A percentile compares a stretch with the other conserved stretches of the same genome.
phyloP scores from a whole-genome alignment of 345 rosid genomes.

The Sonneratia alba region DNA sequence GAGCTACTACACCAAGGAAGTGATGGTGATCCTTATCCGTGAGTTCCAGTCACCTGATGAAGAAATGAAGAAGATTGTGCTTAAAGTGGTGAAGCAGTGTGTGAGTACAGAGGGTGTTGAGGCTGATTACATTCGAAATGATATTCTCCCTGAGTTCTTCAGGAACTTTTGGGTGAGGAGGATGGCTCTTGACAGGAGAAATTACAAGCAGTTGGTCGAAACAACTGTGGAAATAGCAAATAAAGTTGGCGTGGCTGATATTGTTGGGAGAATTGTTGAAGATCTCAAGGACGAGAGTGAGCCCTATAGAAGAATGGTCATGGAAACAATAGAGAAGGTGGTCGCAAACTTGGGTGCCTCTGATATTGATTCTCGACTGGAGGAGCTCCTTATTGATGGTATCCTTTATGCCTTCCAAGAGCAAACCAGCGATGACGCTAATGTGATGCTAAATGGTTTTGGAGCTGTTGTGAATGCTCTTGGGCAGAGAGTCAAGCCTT shows the following conservation, averaged over 20 bases:
- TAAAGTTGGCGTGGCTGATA: slow-evolving; percentile 94
- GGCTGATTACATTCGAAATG: slow-evolving; percentile 74
- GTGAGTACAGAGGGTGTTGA: slow-evolving; percentile 98
- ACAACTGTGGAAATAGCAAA: slow-evolving; percentile 97
- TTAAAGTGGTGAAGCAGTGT: slow-evolving; percentile 97
- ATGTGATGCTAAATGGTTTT: slow-evolving; percentile 97
- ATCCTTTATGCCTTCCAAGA: slow-evolving; percentile 99
- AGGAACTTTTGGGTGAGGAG: slow-evolving; percentile 88
- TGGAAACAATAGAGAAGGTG: slow-evolving; percentile 99
- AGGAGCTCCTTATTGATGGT: slow-evolving; percentile 94
- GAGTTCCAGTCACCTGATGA: slow-evolving; percentile 99
- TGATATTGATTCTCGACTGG: slow-evolving; percentile 87
- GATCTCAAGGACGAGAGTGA: slow-evolving; percentile 97
- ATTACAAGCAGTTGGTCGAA: slow-evolving; percentile 86
- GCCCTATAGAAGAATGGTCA: slow-evolving; percentile 85
- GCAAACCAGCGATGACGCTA: slow-evolving; percentile 93
- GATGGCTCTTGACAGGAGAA: slow-evolving; percentile 96
- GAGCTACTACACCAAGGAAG: slow-evolving; percentile 93
- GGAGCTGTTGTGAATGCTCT: slow-evolving; percentile 97
- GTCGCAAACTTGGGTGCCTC: slow-evolving; percentile 90
- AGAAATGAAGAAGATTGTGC: slow-evolving; percentile 97
- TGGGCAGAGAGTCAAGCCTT: slow-evolving; percentile 95
- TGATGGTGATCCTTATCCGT: slow-evolving; percentile 86
- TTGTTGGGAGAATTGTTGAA: slow-evolving; percentile 81
- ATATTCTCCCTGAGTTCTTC: slow-evolving; percentile 92